Evolutionary conservation across 345 rosid species (phyloP), one percentile per base, ranked within the genome.

Genomic region (Lepidium didymum): DNA sequence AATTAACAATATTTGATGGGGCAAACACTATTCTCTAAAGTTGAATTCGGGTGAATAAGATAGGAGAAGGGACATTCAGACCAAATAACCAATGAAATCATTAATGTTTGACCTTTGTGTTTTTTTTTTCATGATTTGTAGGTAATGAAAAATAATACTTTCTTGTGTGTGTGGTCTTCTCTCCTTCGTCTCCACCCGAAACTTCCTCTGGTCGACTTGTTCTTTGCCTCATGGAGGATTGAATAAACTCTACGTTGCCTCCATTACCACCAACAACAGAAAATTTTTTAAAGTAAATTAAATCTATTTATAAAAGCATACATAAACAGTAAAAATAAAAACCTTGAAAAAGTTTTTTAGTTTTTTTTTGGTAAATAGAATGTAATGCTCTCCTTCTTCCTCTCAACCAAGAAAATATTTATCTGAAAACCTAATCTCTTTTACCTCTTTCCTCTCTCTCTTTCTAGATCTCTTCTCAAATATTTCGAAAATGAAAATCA

Each of bases 131-230:
- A 29, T 29, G 33, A 29, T 29, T 29, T 29, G 33, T 29, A 29
- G 33, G 27, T 23, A 11, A 6, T 12, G 16, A 51, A 29, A 6
- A 7, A 1, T 18, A 4, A 10, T 47, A 4, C 10, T 57, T 38
- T 38, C 0, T 38, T 19, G 52, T 54, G 21, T 43, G 34, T 5
- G 7, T 18, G 50, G 58, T 69, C 23, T 38, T 37, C 10, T 47
- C 58, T 68, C 19, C 56, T 68, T 35, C 36, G 15, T 43, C 37
- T 68, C 40, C 7, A 37, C 33, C 73, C 74, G 74, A 4, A 18
- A 69, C 50, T 18, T 9, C 52, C 60, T 69, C 74, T 59, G 34
- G 15, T 59, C 67, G 60, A 38, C 65, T 46, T 27, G 44, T 67
- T 67, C 10, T 34, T 12, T 19, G 13, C 15, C 8, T 10, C 23